Percentiles rank a stretch among this genome's conserved stretches.
Conservation (phyloP, 345 rosid species). For the Eucalyptus regnans region DNA sequence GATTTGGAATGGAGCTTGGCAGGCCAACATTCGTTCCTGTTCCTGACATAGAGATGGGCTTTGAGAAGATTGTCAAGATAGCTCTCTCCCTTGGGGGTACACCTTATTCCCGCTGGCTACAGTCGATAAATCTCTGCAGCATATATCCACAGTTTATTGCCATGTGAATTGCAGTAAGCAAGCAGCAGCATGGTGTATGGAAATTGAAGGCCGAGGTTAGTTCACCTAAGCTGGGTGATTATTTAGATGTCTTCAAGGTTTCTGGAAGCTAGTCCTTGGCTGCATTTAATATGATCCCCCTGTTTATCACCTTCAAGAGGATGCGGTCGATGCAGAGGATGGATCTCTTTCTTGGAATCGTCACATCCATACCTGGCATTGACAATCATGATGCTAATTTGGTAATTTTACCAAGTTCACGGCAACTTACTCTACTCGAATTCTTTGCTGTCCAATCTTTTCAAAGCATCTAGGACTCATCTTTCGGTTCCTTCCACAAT, state of each 20-base stretch:
- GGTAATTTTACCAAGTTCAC: slow-evolving; percentile 15
- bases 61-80: slow-evolving; percentile 83
- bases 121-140: not conserved
- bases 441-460: not conserved
- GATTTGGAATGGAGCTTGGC: slow-evolving; percentile 78
- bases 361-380: slow-evolving; percentile 78
- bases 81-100: slow-evolving; percentile 84
- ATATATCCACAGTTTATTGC: not conserved
- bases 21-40: slow-evolving; percentile 74
- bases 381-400: slow-evolving; percentile 73
- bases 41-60: slow-evolving; percentile 87
- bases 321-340: slow-evolving; percentile 44
- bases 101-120: not conserved
- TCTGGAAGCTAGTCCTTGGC: not conserved
- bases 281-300: not conserved
- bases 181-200: slow-evolving; percentile 48
- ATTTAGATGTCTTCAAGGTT: not conserved
- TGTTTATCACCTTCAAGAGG: slow-evolving; percentile 34
- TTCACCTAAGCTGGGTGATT: not conserved
- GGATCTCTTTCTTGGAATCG: slow-evolving; percentile 43
- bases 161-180: slow-evolving; percentile 48
- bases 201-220: slow-evolving; percentile 82
- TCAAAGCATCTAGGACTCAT: not conserved
- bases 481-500: not conserved
- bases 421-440: not conserved